Base-by-base conservation (phyloP, 2,329 filamentous ascomycete species). In the Fusarium drepaniforme region DNA sequence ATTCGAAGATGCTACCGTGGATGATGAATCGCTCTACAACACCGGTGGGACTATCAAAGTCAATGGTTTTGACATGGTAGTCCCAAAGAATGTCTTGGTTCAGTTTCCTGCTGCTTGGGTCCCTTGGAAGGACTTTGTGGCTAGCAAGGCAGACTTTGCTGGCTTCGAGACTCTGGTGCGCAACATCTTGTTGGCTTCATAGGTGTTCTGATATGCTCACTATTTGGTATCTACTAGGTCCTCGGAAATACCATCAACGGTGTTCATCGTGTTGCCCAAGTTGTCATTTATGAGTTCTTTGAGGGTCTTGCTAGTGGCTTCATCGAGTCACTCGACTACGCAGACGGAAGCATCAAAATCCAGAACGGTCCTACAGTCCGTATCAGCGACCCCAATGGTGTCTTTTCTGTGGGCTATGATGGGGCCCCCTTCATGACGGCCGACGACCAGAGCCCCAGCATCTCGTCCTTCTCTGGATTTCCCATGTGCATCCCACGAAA, bases 401-500 rank as follows among this genome's bases (percentile, higher is more conserved):
- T 85, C 7, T 88, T 85, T 74, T 82, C 83, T 11, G 80, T 82
- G 5, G 83, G 81, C 2, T 86, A 83, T 66, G 78, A 67, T 3
- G 78, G 75, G 1, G 77, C 80, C 11, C 85, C 85, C 0, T 83
- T 84, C 67, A 87, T 87, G 79, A 85, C 85, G 0, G 85, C 85
- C 1, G 87, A 88, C 71, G 86, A 87, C 64, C 80, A 84, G 67
- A 88, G 84, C 68, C 87, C 87, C 1, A 85, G 83, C 60, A 82
- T 88, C 64, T 83, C 82, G 3, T 84, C 86, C 2, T 88, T 87
- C 77, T 85, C 84, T 15, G 87, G 87, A 0, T 88, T 88, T 61
- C 87, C 87, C 3, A 88, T 88, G 86, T 89, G 87, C 66, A 84
- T 88, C 21, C 86, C 86, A 0, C 81, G 87, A 18, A 84, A 83